These are phyloP conservation scores for Boletellus deceptivus DNA, from an alignment of 1,284 basidiomycete genomes.

Conservation along the genomic window DNA sequence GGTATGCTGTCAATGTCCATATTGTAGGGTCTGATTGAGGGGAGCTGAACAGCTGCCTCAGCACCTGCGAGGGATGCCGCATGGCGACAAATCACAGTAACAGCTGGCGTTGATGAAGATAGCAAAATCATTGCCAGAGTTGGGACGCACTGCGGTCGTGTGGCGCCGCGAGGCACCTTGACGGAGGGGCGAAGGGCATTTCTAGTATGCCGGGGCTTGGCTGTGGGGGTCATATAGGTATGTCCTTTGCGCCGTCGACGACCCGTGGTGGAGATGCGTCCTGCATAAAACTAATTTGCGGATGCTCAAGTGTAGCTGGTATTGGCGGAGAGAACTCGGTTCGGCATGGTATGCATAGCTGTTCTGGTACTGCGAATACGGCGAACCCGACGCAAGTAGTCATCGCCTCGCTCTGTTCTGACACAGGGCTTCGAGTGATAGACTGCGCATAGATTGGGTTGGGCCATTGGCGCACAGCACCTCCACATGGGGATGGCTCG, in stretches of 20 bases:
- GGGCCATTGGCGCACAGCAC: no score
- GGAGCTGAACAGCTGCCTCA: slow-evolving; percentile 22
- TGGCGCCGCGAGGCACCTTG: slow-evolving; percentile 1
- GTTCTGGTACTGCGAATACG: neutral
- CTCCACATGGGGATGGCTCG: slow-evolving; percentile 9
- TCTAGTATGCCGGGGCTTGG: no score
- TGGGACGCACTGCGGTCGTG: slow-evolving; percentile 12
- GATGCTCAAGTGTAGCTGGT: neutral
- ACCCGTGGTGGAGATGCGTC: no score
- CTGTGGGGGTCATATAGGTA: no score
- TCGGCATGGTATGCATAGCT: neutral
- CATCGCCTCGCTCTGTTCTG: no score
- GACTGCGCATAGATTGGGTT: no score
- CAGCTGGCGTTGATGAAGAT: slow-evolving; percentile 25
- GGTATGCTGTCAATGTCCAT: slow-evolving; percentile 21
- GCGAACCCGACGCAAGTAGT: no score
- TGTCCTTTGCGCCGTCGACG: no score
- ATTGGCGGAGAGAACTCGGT: neutral
- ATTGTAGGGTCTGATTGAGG: slow-evolving; percentile 29
- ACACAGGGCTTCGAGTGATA: no score
- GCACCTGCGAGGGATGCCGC: slow-evolving; percentile 14
- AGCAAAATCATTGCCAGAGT: slow-evolving; percentile 19
- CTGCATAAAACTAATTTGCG: neutral
- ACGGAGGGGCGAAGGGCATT: neutral
- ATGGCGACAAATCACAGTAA: slow-evolving; percentile 11